Conservation (phyloP, 257 asterid species). For the Solanum pinnatisectum region DNA sequence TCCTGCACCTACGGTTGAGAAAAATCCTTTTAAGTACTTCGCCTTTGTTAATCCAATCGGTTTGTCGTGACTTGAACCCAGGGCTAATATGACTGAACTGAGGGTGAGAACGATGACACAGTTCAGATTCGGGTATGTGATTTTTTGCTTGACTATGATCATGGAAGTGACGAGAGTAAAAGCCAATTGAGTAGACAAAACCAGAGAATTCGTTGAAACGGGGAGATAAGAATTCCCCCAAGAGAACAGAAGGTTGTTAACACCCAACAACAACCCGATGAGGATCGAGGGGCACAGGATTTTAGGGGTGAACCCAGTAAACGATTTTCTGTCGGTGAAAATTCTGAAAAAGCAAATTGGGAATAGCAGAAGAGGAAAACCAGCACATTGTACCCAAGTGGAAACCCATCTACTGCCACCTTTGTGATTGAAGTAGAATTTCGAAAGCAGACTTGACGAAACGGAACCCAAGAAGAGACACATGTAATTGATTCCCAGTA, state of each 20-base stretch:
- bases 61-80: conserved; percentile 35
- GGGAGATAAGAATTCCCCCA: conserved; percentile 70
- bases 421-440: conserved; percentile 65
- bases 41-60: conserved; percentile 23
- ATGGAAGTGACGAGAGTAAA: conserved; percentile 51
- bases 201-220: conserved; percentile 48
- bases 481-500: conserved; percentile 31
- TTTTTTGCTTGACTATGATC: conserved; percentile 43
- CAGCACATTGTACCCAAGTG: conserved; percentile 69
- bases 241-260: conserved; percentile 47
- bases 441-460: conserved; percentile 40
- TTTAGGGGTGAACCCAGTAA: conserved; percentile 24
- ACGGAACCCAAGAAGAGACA: conserved; percentile 47
- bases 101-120: conserved; percentile 58
- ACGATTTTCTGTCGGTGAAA: conserved; percentile 30
- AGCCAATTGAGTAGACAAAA: conserved; percentile 51
- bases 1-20: conserved; percentile 55
- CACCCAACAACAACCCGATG: conserved; percentile 46
- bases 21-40: conserved; percentile 37
- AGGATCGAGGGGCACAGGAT: conserved; percentile 7
- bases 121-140: conserved; percentile 43
- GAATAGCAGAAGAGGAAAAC: conserved; percentile 54
- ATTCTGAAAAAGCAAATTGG: conserved; percentile 35
- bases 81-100: conserved; percentile 43
- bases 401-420: conserved; percentile 72